Conservation (phyloP, 164 flowering plant species). For the Taxillus chinensis region DNA sequence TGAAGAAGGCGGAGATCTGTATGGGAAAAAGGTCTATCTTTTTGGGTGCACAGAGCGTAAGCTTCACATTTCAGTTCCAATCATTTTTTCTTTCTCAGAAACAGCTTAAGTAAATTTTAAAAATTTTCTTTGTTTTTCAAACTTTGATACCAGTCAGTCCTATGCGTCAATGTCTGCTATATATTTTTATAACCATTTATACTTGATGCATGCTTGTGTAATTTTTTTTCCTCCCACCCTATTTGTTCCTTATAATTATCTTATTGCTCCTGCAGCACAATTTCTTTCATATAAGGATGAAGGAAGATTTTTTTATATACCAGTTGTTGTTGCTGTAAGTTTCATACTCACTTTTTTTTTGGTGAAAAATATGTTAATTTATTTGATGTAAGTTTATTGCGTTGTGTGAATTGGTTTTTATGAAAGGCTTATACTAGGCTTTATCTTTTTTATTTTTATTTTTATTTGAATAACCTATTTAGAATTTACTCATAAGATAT, state of each 20-base stretch:
- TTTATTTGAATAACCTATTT: too few species aligned
- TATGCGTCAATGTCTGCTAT: not conserved
- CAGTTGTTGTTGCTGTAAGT: slow-evolving; percentile 96
- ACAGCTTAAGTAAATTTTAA: too few species aligned
- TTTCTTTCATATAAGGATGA: slow-evolving; percentile 48
- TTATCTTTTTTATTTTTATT: too few species aligned
- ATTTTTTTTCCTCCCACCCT: not conserved
- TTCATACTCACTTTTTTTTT: not conserved
- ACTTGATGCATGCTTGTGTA: not conserved
- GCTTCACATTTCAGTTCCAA: slow-evolving; percentile 11
- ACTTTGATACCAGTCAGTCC: not conserved
- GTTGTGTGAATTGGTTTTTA: too few species aligned
- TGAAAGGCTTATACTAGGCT: too few species aligned
- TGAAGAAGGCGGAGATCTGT: slow-evolving; percentile 79
- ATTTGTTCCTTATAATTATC: not conserved
- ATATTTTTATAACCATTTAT: not conserved
- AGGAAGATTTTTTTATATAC: slow-evolving; percentile 46
- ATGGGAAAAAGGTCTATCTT: slow-evolving; percentile 73
- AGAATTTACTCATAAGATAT: too few species aligned
- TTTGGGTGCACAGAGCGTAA: slow-evolving; percentile 92
- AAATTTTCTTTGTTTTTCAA: too few species aligned
- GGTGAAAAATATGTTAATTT: not conserved
- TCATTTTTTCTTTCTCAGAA: not conserved
- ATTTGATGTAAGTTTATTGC: too few species aligned
- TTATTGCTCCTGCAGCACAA: slow-evolving; percentile 60